Base-by-base conservation (phyloP, 805 yeast species). In the Ogataea trehalophila region DNA sequence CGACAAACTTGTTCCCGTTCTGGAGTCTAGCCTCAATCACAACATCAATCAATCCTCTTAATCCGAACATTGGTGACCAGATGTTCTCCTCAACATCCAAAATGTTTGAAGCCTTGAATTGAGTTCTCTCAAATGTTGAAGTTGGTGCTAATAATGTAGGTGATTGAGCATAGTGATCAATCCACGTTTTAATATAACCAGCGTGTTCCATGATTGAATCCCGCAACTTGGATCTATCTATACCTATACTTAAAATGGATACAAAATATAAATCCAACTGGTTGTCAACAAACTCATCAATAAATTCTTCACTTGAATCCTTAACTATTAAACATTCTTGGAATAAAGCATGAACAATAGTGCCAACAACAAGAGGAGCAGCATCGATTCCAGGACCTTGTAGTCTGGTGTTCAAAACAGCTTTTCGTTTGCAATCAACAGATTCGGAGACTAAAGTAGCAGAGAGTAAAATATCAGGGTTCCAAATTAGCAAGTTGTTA, bases 11-110 rank as follows among this genome's bases (percentile, higher is more conserved):
- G n/a, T 77, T 76, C 5, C 71, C 71, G 39, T 69, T 68, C 8
- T 75, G 60, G 23, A 69, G 63, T 7, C 54, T 35, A 0, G 86
- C 85, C 54, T 85, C 85, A 2, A 89, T 74, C 0, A 96, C 89
- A 3, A 85, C 96, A 68, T 94, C 99, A 16, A 91, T 80, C 56
- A 84, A 79, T 0, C 99, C 99, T 55, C 88, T 80, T 8, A 94
- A 66, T 0, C 99, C 99, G 68, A 77, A 90, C 60, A 79, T 76
- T 0, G 97, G 96, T 0, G 97, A 88, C 89, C 95, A 83, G 14
- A 94, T 83, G 56, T 83, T 86, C 58, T 94, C 97, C 65, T 94
- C 99, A 9, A 88, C 79, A 59, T 87, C 96, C 33, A 88, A 69
- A 8, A 90, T 77, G 48, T 83, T 81, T 15, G 79, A 71, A 0